A percentile compares a stretch with the other conserved stretches of the same genome.
Evolutionary conservation across 108 stramenopile species (phyloP).

Genomic region (Ochromonas danica): DNA sequence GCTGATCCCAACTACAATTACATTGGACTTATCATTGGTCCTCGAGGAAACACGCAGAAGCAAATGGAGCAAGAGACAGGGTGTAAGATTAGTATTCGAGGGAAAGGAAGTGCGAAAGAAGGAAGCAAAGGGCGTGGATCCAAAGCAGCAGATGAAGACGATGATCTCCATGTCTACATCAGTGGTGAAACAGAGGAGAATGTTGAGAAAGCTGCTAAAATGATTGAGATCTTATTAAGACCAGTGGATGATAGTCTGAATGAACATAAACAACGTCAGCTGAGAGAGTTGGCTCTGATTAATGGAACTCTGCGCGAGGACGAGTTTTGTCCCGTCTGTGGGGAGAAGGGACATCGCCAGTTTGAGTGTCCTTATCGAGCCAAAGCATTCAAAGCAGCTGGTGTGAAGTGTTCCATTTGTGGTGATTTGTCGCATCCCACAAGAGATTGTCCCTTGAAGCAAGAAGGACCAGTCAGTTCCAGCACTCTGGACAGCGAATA

Average conservation of each 20-base stretch:
- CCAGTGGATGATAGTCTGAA: conserved; percentile 96
- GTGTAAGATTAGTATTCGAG: conserved; percentile 97
- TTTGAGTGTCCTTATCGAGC: conserved; percentile 80
- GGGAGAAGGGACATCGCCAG: conserved; percentile 89
- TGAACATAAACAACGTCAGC: conserved; percentile 83
- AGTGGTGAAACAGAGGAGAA: conserved; percentile 78
- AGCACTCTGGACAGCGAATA: no score
- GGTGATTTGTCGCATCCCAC: conserved; percentile 96
- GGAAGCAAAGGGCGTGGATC: conserved; percentile 31
- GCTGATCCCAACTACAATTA: conserved; percentile 90
- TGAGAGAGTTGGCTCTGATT: conserved; percentile 69
- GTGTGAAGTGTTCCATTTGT: conserved; percentile 92
- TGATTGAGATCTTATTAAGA: conserved; percentile 85
- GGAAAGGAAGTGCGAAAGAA: conserved; percentile 71
- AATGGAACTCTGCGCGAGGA: conserved; percentile 98
- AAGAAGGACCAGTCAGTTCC: conserved; percentile 33
- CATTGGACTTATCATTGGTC: conserved; percentile 82
- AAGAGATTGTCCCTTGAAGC: conserved; percentile 76
- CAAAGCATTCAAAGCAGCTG: conserved; percentile 34
- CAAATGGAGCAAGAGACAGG: conserved; percentile 91
- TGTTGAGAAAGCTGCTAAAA: conserved; percentile 79
- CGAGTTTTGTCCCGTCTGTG: conserved; percentile 93
- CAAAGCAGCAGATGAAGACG: conserved; percentile 60
- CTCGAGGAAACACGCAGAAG: conserved; percentile 97
- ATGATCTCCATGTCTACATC: conserved; percentile 90